Conservation (phyloP, 2,329 filamentous ascomycete genomes). For the Westerdykella ornata region DNA sequence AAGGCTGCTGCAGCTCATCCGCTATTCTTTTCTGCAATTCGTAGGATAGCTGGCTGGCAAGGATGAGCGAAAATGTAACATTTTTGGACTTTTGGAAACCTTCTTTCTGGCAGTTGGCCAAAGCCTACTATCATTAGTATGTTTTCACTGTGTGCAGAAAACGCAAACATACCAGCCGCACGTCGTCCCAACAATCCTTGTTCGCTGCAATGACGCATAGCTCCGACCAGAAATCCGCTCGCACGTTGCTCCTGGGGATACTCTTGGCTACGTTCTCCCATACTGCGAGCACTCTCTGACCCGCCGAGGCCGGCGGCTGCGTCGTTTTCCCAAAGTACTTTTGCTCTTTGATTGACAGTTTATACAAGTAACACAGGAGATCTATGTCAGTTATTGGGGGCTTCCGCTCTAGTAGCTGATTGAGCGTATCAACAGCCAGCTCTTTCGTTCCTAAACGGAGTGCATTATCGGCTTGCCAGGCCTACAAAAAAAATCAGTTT, state of each 20-base stretch:
- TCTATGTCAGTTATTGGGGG: slow-evolving; percentile 19
- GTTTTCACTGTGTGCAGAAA: slow-evolving; percentile 16
- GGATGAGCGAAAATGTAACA: slow-evolving; percentile 22
- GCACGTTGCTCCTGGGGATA: slow-evolving; percentile 17
- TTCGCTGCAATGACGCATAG: slow-evolving; percentile 24
- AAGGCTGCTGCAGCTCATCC: neutral
- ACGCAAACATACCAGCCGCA: slow-evolving; percentile 20
- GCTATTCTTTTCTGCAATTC: slow-evolving; percentile 13
- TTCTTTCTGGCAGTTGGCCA: slow-evolving; percentile 13
- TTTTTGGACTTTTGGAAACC: slow-evolving; percentile 15
- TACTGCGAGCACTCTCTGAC: slow-evolving; percentile 16
- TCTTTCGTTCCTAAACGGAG: slow-evolving; percentile 12
- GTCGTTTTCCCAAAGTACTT: neutral
- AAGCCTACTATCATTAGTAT: too few species aligned
- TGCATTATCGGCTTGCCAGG: slow-evolving; percentile 28
- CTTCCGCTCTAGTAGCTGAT: slow-evolving; percentile 15
- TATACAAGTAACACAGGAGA: slow-evolving; percentile 26
- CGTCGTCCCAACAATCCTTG: slow-evolving; percentile 33
- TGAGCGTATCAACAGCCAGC: slow-evolving; percentile 10
- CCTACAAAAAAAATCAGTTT: slow-evolving; percentile 11
- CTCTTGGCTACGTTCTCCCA: slow-evolving; percentile 27
- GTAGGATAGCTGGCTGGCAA: slow-evolving; percentile 24
- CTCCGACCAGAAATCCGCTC: slow-evolving; percentile 22
- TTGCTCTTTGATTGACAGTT: slow-evolving; percentile 14
- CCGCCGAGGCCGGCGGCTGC: slow-evolving; percentile 11